A percentile compares a stretch with the other conserved stretches of the same genome.
Evolutionary conservation across 2,329 filamentous ascomycete species (phyloP).

Genomic region (Lasiodiplodia theobromae): DNA sequence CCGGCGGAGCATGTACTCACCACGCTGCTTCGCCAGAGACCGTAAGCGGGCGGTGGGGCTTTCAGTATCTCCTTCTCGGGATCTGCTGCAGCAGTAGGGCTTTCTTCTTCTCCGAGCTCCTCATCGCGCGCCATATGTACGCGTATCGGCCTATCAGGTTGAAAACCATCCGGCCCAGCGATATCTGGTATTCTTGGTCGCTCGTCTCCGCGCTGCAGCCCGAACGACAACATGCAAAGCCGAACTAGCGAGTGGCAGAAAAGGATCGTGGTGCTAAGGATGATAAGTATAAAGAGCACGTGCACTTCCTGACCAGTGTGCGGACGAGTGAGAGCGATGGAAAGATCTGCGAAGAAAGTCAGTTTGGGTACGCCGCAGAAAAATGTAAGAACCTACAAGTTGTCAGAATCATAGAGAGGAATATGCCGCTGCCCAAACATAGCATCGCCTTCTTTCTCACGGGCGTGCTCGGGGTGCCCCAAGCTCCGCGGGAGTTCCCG

Average conservation of each 20-base stretch:
- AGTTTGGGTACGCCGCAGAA: not conserved
- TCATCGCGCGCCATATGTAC: slow-evolving; percentile 79
- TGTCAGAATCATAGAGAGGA: slow-evolving; percentile 56
- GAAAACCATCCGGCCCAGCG: slow-evolving; percentile 67
- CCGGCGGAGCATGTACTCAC: not conserved
- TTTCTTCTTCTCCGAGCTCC: slow-evolving; percentile 58
- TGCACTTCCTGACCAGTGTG: slow-evolving; percentile 75
- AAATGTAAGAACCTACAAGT: not conserved
- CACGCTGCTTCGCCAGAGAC: slow-evolving; percentile 82
- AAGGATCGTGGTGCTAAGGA: slow-evolving; percentile 76
- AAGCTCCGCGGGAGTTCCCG: not conserved
- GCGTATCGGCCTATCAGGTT: slow-evolving; percentile 76
- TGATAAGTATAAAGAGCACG: slow-evolving; percentile 78
- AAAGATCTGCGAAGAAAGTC: slow-evolving; percentile 65
- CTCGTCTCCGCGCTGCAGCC: slow-evolving; percentile 39
- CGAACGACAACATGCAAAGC: slow-evolving; percentile 70
- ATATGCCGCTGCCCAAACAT: slow-evolving; percentile 70
- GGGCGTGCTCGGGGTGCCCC: not conserved
- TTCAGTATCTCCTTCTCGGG: slow-evolving; percentile 48
- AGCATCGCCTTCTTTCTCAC: slow-evolving; percentile 24
- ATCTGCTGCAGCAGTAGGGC: slow-evolving; percentile 33
- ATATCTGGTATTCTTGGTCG: slow-evolving; percentile 52
- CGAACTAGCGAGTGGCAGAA: slow-evolving; percentile 82
- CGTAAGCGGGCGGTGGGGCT: slow-evolving; percentile 80
- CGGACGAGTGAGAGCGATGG: slow-evolving; percentile 71